Percentiles rank a stretch among this genome's conserved stretches.
These are phyloP conservation scores for Tricladium varicosporioides DNA, from an alignment of 2,329 filamentous ascomycete species.

Conservation along the genomic window DNA sequence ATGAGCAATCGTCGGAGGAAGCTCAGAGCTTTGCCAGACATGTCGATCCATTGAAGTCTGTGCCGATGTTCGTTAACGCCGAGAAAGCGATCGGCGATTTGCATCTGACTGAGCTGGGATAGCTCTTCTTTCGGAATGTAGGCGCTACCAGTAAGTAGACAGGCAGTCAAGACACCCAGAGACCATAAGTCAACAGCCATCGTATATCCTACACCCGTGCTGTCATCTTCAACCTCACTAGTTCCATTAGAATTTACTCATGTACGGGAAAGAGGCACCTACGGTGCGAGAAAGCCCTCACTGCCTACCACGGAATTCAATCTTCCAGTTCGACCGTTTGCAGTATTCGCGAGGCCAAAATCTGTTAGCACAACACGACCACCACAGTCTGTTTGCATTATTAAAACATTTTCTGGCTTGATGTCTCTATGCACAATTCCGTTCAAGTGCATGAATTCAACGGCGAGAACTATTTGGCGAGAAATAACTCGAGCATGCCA, in stretches of 20 bases:
- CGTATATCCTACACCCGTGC: constrained; percentile 25
- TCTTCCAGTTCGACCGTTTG: constrained; percentile 19
- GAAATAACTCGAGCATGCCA: constrained; percentile 28
- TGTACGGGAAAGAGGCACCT: constrained; percentile 10
- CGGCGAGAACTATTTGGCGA: constrained; percentile 31
- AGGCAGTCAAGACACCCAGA: constrained; percentile 29
- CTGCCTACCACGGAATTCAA: constrained; percentile 32
- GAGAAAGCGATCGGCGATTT: constrained; percentile 19
- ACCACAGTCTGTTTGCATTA: constrained; percentile 30
- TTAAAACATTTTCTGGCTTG: constrained; percentile 34
- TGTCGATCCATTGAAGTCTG: constrained; percentile 14
- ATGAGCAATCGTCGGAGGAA: constrained; percentile 38
- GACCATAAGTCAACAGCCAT: constrained; percentile 33
- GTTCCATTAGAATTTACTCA: constrained; percentile 9
- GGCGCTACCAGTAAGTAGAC: constrained; percentile 26
- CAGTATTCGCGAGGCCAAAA: constrained; percentile 32
- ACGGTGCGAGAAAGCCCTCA: constrained; percentile 33
- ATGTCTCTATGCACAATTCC: constrained; percentile 33
- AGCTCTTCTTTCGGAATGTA: constrained; percentile 20
- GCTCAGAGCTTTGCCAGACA: constrained; percentile 20
- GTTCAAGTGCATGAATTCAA: constrained; percentile 31
- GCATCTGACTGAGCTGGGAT: constrained; percentile 21
- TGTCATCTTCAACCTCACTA: constrained; percentile 24
- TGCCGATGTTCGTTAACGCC: constrained; percentile 6
- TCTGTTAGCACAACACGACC: constrained; percentile 33